Percentiles rank a stretch among this genome's conserved stretches.
Conservation (phyloP, 225 moss, liverwort and hornwort genomes). For the Pseudisothecium myosuroides region DNA sequence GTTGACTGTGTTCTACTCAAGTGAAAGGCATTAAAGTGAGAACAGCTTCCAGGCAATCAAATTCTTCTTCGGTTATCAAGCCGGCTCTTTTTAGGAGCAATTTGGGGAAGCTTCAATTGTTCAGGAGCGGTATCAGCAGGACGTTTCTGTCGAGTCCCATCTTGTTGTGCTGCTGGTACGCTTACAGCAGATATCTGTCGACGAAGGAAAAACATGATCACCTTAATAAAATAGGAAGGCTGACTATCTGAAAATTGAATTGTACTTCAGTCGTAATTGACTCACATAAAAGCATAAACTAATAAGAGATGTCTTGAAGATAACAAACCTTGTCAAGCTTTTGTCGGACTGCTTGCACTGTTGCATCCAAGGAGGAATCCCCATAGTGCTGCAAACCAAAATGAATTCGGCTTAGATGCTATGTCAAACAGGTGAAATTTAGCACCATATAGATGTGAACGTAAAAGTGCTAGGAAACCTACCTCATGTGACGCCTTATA, state of each 20-base stretch:
- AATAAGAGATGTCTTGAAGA: neutral
- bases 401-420: neutral
- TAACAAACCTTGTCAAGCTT: conserved; percentile 31
- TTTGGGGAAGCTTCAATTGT: neutral
- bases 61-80: conserved; percentile 44
- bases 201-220: neutral
- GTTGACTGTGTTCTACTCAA: neutral
- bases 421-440: neutral
- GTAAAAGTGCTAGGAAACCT: neutral
- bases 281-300: neutral
- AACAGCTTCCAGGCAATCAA: neutral
- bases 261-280: neutral
- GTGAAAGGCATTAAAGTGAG: neutral
- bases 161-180: neutral
- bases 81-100: conserved; percentile 22
- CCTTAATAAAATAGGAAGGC: neutral
- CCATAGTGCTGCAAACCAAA: conserved; percentile 29
- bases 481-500: conserved; percentile 37
- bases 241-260: neutral
- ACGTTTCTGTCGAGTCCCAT: conserved; percentile 9
- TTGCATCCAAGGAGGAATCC: conserved; percentile 40
- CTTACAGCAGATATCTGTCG: conserved; percentile 32
- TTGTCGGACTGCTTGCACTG: conserved; percentile 41
- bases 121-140: neutral
- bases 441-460: neutral